Conservation (phyloP, 1,284 basidiomycete species). For the Golubevia pallescens region DNA sequence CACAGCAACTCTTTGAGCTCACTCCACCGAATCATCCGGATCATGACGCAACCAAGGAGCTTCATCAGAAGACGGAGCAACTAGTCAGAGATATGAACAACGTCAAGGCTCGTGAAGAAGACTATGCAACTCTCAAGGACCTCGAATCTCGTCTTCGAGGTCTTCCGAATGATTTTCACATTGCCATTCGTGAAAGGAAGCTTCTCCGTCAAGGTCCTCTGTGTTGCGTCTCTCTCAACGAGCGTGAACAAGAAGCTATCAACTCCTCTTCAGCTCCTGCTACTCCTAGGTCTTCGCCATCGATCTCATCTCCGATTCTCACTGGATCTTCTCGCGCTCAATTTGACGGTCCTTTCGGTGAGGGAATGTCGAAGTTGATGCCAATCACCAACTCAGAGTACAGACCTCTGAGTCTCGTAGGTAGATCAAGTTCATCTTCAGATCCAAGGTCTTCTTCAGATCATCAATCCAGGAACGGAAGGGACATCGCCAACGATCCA, state of each 20-base stretch:
- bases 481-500: background rate
- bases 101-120: constrained; percentile 21
- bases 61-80: constrained; percentile 7
- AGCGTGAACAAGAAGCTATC: background rate
- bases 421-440: background rate
- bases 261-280: background rate
- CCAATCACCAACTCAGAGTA: background rate
- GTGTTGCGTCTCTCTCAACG: constrained; percentile 5
- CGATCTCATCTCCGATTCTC: background rate
- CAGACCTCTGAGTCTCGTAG: constrained; percentile 2
- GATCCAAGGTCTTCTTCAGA: background rate
- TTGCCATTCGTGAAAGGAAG: constrained; percentile 12
- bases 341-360: background rate
- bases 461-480: background rate
- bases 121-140: constrained; percentile 10
- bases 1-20: constrained; percentile 17
- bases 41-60: constrained; percentile 4
- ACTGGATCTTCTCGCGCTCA: constrained; percentile 6
- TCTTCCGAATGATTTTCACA: constrained; percentile 13
- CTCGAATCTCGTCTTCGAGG: constrained; percentile 12
- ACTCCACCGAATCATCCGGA: constrained; percentile 16
- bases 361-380: background rate
- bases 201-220: constrained; percentile 15
- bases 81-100: constrained; percentile 20
- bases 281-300: background rate